These are phyloP conservation scores for Colletotrichum cereale DNA, from an alignment of 2,329 filamentous ascomycete genomes.

Conservation along the genomic window DNA sequence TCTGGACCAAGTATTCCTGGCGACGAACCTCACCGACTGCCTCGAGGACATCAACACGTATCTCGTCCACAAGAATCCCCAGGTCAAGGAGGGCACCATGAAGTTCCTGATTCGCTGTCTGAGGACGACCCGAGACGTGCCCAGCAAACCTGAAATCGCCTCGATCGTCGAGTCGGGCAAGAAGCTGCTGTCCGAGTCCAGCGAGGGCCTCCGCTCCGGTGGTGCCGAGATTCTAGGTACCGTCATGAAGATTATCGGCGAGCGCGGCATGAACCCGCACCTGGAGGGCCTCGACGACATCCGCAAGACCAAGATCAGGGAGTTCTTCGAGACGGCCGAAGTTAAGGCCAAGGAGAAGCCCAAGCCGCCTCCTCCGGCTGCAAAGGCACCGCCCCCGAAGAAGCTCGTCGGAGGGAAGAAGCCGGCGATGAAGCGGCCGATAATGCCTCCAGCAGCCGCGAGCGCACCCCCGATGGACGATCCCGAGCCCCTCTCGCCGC, in stretches of 20 bases:
- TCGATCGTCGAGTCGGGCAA: conserved; percentile 89
- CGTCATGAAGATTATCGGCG: conserved; percentile 98
- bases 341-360: conserved; percentile 75
- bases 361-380: conserved; percentile 78
- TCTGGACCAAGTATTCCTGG: conserved; percentile 76
- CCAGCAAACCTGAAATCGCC: conserved; percentile 85
- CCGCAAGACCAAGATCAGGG: conserved; percentile 94
- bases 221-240: conserved; percentile 94
- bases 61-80: conserved; percentile 93
- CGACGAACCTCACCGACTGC: conserved; percentile 83
- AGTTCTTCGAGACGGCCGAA: conserved; percentile 78
- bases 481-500: conserved; percentile 67
- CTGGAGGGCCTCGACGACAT: conserved; percentile 96
- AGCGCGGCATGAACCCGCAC: conserved; percentile 93
- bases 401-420: conserved; percentile 60
- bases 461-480: conserved; percentile 55
- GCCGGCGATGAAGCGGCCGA: conserved; percentile 59
- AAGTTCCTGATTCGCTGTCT: conserved; percentile 93
- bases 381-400: conserved; percentile 62
- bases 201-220: conserved; percentile 85
- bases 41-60: conserved; percentile 91
- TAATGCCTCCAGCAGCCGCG: conserved; percentile 46
- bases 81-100: conserved; percentile 95
- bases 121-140: conserved; percentile 84
- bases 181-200: conserved; percentile 91